A percentile compares a stretch with the other conserved stretches of the same genome.
These are phyloP conservation scores for Solanum bulbocastanum DNA, from an alignment of 257 asterid species.

Conservation along the genomic window DNA sequence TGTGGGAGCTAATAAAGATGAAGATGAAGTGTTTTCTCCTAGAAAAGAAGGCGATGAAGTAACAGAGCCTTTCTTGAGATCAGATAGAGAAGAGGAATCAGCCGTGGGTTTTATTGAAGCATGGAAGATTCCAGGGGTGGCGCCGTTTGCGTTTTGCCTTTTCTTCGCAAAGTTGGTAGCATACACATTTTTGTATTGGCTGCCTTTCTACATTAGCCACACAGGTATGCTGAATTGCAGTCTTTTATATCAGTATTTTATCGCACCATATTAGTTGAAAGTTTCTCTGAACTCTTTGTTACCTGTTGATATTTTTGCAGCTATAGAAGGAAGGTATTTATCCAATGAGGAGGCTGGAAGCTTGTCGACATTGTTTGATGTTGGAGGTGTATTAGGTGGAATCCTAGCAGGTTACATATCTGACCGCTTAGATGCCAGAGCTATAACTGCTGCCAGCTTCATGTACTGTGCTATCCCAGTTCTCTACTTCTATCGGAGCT, in stretches of 20 bases:
- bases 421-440: constrained; percentile 66
- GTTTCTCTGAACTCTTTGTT: constrained; percentile 2
- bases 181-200: constrained; percentile 88
- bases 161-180: constrained; percentile 94
- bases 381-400: constrained; percentile 94
- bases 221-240: constrained; percentile 39
- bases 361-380: constrained; percentile 88
- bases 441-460: constrained; percentile 94
- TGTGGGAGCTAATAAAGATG: constrained; percentile 43
- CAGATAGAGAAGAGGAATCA: constrained; percentile 16
- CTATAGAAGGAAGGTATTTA: constrained; percentile 70
- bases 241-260: background rate
- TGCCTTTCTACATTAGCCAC: constrained; percentile 92
- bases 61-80: constrained; percentile 41
- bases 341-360: constrained; percentile 75
- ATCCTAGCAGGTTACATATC: constrained; percentile 89
- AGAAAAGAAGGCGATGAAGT: constrained; percentile 48
- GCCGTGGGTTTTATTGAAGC: constrained; percentile 87
- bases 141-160: constrained; percentile 53
- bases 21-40: constrained; percentile 21
- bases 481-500: constrained; percentile 71
- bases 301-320: constrained; percentile 28
- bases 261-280: background rate
- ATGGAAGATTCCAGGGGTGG: constrained; percentile 94
- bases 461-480: constrained; percentile 95